Evolutionary conservation across 192 early-diverging fungal genomes (phyloP), one percentile per base, ranked within the genome.

Genomic region (Chytriomyces confervae): DNA sequence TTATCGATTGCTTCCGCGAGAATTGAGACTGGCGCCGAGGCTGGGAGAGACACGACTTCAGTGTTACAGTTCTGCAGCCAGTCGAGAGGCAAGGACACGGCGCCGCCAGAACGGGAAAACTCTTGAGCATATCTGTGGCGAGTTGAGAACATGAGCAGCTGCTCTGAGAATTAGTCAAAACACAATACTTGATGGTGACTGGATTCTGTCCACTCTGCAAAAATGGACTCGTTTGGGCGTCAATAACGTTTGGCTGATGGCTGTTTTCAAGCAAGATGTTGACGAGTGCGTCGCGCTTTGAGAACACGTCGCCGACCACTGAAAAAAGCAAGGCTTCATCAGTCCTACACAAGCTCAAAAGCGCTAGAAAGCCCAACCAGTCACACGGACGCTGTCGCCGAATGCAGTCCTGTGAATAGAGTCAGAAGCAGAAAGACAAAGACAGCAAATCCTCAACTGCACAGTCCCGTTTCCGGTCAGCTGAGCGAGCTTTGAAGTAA

Each of bases 301-400:
- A 47, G 36, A 66, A 61, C 4, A 72, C 47, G 23, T 81, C 79
- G 16, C 83, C 83, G 67, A 83, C 68, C 45, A 83, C 82, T 83
- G 57, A 0, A 3, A n/a, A 36, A 36, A 36, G 36, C n/a, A 36
- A 36, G 36, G 0, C 36, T 36, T 36, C 36, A 36, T 36, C 36
- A 36, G 36, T 36, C 36, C 36, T 1, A 1, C 2, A 36, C 36
- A 36, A 36, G 36, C 36, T 36, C 36, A 36, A 36, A 36, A 36
- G 2, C 2, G 1, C 36, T 36, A 4, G 36, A 2, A 2, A 20
- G 53, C 53, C 10, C 2, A n/a, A 57, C 53, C 53, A 13, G 53
- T 57, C 3, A 57, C 5, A 3, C 53, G 53, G 16, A 57, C 53
- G 2, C 16, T 20, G 16, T 57, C 53, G 53, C 53, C 53, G 13